Conservation (phyloP, 441 rosid species). For the Metrosideros polymorpha region DNA sequence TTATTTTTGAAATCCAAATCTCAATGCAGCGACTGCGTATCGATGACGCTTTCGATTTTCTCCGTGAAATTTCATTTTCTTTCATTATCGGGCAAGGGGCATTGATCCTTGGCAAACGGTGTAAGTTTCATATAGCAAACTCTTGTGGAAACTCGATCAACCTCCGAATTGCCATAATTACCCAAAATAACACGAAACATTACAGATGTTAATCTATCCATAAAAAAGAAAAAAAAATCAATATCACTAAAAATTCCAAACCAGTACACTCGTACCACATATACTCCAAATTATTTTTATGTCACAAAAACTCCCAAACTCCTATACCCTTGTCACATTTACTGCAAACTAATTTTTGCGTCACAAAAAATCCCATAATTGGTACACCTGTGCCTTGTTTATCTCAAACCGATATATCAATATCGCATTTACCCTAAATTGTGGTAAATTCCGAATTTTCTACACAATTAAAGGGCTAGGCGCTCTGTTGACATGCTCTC, state of each 20-base stretch:
- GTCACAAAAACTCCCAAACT: no score
- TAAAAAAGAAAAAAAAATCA: neutral
- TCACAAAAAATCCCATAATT: no score
- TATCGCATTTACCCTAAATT: no score
- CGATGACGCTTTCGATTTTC: neutral
- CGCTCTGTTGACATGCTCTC: neutral
- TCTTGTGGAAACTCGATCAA: neutral
- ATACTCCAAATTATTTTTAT: no score
- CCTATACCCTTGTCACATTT: no score
- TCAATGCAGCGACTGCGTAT: neutral
- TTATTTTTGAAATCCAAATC: neutral
- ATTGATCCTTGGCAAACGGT: fast-evolving
- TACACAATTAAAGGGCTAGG: neutral
- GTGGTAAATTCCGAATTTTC: no score
- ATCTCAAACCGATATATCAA: no score
- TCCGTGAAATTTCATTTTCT: no score
- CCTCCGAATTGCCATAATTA: neutral
- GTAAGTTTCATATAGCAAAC: neutral
- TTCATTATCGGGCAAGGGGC: neutral
- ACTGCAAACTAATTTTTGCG: no score
- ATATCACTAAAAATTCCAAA: no score
- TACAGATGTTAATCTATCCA: neutral
- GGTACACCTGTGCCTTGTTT: no score
- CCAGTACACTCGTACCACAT: no score
- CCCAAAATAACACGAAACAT: neutral